Conservation (phyloP, 1,139 yeast genomes). For the Debaryomyces psychrophilus region DNA sequence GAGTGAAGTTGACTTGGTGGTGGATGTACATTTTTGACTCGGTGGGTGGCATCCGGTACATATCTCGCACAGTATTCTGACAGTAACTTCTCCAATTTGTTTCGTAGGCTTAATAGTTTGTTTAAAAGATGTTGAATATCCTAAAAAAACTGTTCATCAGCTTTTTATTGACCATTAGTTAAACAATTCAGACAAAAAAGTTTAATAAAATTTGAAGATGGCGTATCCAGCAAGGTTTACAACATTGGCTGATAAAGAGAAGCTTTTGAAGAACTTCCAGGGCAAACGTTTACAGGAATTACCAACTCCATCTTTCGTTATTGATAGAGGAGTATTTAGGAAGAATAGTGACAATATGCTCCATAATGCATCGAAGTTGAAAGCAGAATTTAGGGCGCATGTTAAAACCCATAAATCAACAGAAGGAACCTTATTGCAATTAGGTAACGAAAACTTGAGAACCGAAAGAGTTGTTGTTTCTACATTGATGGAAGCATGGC, state of each 20-base stretch:
- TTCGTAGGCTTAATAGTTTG: not conserved
- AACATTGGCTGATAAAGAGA: conserved; percentile 27
- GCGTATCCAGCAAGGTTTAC: conserved; percentile 22
- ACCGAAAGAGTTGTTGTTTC: conserved; percentile 66
- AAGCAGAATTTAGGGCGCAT: conserved; percentile 61
- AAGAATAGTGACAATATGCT: conserved; percentile 37
- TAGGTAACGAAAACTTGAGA: conserved; percentile 27
- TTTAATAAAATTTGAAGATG: conserved; percentile 1
- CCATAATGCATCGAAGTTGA: conserved; percentile 28
- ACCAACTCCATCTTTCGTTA: conserved; percentile 42
- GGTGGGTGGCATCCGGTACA: not conserved
- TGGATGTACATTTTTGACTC: not conserved
- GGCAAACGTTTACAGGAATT: conserved; percentile 32
- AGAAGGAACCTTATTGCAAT: conserved; percentile 39
- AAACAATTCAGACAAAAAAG: not conserved
- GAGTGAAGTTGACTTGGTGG: not conserved
- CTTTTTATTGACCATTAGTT: not conserved
- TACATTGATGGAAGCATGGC: conserved; percentile 69
- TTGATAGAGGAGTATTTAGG: conserved; percentile 28
- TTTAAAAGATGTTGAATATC: not conserved
- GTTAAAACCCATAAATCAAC: conserved; percentile 72
- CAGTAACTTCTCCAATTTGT: too few species aligned
- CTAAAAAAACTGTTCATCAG: not conserved
- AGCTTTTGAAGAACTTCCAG: conserved; percentile 24
- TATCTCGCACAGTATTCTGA: not conserved